A percentile compares a stretch with the other conserved stretches of the same genome.
Conservation (phyloP, 2,329 filamentous ascomycete species). For the Aspergillus oerlinghausenensis region DNA sequence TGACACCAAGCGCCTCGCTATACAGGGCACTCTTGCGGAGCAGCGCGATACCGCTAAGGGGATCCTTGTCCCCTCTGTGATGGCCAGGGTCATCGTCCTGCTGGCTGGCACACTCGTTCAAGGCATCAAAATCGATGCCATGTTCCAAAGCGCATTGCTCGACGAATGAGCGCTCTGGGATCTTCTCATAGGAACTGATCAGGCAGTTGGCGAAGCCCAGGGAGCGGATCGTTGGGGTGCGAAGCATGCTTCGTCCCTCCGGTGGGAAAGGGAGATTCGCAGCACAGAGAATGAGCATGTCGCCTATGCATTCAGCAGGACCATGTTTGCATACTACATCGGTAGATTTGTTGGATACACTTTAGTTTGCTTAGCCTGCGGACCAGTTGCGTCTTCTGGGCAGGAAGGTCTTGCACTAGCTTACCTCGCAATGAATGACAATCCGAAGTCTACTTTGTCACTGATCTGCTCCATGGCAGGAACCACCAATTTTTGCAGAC, state of each 20-base stretch:
- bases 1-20: conserved; percentile 57
- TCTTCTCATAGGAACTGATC: conserved; percentile 66
- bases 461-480: conserved; percentile 79
- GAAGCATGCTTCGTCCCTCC: conserved; percentile 44
- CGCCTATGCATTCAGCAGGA: conserved; percentile 82
- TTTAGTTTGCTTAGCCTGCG: conserved; percentile 14
- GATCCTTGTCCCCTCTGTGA: conserved; percentile 58
- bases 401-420: neutral
- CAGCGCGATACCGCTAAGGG: conserved; percentile 44
- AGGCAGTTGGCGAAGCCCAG: conserved; percentile 94
- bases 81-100: conserved; percentile 64
- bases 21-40: conserved; percentile 48
- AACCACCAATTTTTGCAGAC: conserved; percentile 72
- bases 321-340: conserved; percentile 88
- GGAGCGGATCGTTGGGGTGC: conserved; percentile 69
- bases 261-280: conserved; percentile 55
- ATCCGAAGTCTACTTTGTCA: conserved; percentile 82
- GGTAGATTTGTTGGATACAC: conserved; percentile 66
- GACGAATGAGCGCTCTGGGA: conserved; percentile 73
- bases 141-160: conserved; percentile 88
- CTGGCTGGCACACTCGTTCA: conserved; percentile 77
- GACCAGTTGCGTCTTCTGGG: neutral
- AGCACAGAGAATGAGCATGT: conserved; percentile 92
- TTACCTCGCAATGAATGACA: conserved; percentile 82
- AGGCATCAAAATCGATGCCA: conserved; percentile 72